These are phyloP conservation scores for Ceratobasidium sp. DNA, from an alignment of 1,284 basidiomycete genomes.

Conservation along the genomic window DNA sequence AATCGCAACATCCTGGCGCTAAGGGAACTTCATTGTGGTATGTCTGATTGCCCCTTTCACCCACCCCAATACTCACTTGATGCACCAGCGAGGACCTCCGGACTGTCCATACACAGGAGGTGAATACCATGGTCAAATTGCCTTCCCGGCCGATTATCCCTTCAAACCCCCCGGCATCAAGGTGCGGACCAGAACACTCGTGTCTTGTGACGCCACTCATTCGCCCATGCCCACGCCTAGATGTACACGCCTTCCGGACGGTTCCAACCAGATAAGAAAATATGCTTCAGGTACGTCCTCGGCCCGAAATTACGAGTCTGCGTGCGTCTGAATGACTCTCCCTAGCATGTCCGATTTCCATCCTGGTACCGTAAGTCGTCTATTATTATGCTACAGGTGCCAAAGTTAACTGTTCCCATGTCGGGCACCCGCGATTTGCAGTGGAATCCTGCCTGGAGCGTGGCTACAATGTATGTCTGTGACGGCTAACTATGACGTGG, in stretches of 20 bases:
- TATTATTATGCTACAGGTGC: not conserved
- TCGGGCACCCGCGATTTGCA: slow-evolving; percentile 53
- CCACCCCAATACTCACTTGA: slow-evolving; percentile 27
- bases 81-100: slow-evolving; percentile 84
- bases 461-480: slow-evolving; percentile 84
- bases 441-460: slow-evolving; percentile 96
- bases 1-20: slow-evolving; percentile 38
- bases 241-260: slow-evolving; percentile 95
- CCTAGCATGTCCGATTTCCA: slow-evolving; percentile 93
- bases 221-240: slow-evolving; percentile 58
- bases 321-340: not conserved
- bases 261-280: slow-evolving; percentile 94
- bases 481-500: not conserved
- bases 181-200: slow-evolving; percentile 59
- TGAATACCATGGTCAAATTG: slow-evolving; percentile 91
- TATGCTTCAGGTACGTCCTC: slow-evolving; percentile 72
- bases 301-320: not conserved
- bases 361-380: slow-evolving; percentile 80
- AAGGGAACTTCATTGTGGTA: slow-evolving; percentile 94
- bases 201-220: slow-evolving; percentile 27
- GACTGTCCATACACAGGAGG: slow-evolving; percentile 94
- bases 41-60: slow-evolving; percentile 51
- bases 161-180: slow-evolving; percentile 98
- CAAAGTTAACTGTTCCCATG: not conserved
- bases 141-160: slow-evolving; percentile 93